Evolutionary conservation across 768 basidiomycete species (phyloP).

Genomic region (Gymnopilus dilepis): DNA sequence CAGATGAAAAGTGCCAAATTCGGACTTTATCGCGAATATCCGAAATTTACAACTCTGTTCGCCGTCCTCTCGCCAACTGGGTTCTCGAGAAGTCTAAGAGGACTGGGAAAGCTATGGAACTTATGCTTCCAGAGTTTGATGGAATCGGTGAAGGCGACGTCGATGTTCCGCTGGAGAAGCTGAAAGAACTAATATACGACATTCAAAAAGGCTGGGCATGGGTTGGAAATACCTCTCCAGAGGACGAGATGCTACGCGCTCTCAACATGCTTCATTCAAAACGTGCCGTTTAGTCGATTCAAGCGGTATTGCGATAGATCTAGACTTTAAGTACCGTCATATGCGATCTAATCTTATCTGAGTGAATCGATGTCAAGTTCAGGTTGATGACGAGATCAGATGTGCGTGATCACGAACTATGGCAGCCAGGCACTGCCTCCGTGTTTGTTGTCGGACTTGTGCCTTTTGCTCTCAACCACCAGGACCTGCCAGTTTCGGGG

Average conservation of each 20-base stretch:
- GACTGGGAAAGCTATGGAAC: conserved; percentile 25
- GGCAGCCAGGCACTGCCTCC: no score
- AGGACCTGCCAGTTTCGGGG: no score
- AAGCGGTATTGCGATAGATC: no score
- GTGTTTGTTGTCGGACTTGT: no score
- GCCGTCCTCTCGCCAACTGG: conserved; percentile 31
- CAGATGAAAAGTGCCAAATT: conserved; percentile 7
- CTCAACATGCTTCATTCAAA: no score
- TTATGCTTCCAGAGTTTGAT: conserved; percentile 36
- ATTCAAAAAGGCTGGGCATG: conserved; percentile 31
- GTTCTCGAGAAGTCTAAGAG: conserved; percentile 27
- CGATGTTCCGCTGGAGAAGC: conserved; percentile 24
- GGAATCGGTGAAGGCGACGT: conserved; percentile 30
- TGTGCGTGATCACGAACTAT: no score
- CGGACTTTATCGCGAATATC: conserved; percentile 32
- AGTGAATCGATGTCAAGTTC: no score
- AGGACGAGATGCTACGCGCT: background rate
- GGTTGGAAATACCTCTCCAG: conserved; percentile 24
- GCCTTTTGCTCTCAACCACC: no score
- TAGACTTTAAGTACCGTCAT: no score
- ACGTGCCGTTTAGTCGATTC: no score
- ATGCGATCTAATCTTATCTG: no score
- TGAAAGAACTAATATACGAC: conserved; percentile 22
- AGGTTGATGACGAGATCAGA: no score
- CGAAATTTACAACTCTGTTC: conserved; percentile 32